Conservation (phyloP, 2,329 filamentous ascomycete genomes). For the Penicillium paneum region DNA sequence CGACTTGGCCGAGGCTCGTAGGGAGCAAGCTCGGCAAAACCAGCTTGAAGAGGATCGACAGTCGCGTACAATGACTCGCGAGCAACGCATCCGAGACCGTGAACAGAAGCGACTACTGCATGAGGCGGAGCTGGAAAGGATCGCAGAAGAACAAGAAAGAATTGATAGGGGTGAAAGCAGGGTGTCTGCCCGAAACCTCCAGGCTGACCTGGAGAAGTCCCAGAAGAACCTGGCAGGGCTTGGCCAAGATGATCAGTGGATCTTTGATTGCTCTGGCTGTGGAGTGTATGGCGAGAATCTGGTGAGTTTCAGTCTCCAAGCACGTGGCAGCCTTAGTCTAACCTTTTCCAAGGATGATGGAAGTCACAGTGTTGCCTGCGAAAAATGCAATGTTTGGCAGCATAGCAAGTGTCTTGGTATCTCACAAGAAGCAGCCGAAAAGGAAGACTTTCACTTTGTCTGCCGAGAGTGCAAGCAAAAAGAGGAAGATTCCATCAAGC, state of each 20-base stretch:
- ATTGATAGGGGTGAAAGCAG: slow-evolving; percentile 56
- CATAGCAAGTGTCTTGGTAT: slow-evolving; percentile 90
- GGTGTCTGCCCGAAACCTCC: slow-evolving; percentile 74
- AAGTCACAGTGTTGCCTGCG: slow-evolving; percentile 88
- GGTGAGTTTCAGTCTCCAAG: slow-evolving; percentile 36
- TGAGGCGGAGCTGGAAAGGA: slow-evolving; percentile 74
- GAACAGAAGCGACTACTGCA: slow-evolving; percentile 78
- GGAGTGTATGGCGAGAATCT: slow-evolving; percentile 82
- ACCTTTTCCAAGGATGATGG: slow-evolving; percentile 68
- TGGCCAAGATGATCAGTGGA: slow-evolving; percentile 77
- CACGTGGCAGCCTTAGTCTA: slow-evolving; percentile 14
- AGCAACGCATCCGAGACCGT: slow-evolving; percentile 80
- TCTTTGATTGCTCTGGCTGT: slow-evolving; percentile 87
- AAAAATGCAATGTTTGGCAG: slow-evolving; percentile 93
- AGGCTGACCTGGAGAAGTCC: slow-evolving; percentile 75
- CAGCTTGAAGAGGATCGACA: slow-evolving; percentile 74
- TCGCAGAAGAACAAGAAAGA: slow-evolving; percentile 72
- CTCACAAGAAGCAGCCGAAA: slow-evolving; percentile 72
- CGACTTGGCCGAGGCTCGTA: slow-evolving; percentile 62
- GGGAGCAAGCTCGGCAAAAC: slow-evolving; percentile 57
- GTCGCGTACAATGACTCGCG: slow-evolving; percentile 75
- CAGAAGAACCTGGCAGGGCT: slow-evolving; percentile 73
- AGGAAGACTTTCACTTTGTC: slow-evolving; percentile 81
- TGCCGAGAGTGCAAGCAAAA: slow-evolving; percentile 73
- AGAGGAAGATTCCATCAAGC: slow-evolving; percentile 59